Conservation (phyloP, 306 rosid species). For the Mimosa bimucronata region DNA sequence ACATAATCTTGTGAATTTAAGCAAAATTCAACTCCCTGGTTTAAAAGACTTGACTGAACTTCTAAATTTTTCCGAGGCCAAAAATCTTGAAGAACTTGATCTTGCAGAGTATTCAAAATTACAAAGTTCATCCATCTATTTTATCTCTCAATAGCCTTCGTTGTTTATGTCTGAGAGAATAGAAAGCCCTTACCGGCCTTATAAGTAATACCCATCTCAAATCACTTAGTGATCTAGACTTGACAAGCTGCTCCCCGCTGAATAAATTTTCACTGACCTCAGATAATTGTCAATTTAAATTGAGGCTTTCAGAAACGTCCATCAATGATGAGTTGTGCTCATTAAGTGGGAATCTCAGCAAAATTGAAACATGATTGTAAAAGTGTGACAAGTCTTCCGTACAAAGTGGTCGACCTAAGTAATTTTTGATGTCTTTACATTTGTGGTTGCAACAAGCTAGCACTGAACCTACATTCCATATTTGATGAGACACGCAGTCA, state of each 20-base stretch:
- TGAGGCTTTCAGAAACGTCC: neutral
- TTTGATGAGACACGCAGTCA: neutral
- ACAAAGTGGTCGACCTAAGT: neutral
- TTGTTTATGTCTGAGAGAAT: fast-evolving
- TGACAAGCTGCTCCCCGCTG: neutral
- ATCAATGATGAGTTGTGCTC: neutral
- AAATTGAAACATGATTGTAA: neutral
- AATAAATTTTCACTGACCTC: neutral
- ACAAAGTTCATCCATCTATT: neutral
- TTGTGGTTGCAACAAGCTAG: neutral
- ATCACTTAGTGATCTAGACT: neutral
- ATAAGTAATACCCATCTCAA: neutral
- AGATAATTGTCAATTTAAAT: neutral
- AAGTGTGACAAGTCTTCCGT: neutral
- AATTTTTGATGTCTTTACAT: neutral
- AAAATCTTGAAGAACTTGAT: neutral
- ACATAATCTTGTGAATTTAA: neutral
- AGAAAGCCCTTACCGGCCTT: neutral
- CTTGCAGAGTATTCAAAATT: neutral
- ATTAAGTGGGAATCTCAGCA: neutral
- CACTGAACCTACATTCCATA: neutral
- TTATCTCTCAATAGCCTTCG: neutral
- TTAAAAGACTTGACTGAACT: neutral
- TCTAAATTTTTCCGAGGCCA: neutral
- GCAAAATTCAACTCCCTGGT: neutral